These are phyloP conservation scores for Aureobasidium sp. DNA, from an alignment of 2,329 filamentous ascomycete species.

Conservation along the genomic window DNA sequence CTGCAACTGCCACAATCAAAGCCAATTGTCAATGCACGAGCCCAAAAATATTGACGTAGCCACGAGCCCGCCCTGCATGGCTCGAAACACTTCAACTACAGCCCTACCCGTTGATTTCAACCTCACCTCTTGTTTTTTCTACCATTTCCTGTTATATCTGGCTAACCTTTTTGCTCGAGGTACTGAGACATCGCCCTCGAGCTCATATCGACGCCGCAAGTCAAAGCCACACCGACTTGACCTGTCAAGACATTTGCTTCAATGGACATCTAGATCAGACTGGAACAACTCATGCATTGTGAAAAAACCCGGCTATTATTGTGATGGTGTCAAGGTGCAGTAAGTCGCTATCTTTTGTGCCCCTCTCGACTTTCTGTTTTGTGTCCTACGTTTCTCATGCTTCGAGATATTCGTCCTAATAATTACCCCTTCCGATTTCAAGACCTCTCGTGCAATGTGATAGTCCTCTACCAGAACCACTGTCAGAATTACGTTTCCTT, in stretches of 20 bases:
- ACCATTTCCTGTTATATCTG: not conserved
- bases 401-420: too few relatives aligned
- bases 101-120: not conserved
- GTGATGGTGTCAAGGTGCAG: too few relatives aligned
- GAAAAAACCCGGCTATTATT: too few relatives aligned
- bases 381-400: too few relatives aligned
- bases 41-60: slow-evolving; percentile 17
- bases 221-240: not conserved
- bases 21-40: slow-evolving; percentile 16
- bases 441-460: too few relatives aligned
- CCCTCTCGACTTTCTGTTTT: too few relatives aligned
- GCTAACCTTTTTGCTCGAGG: too few relatives aligned
- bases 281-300: not conserved
- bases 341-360: too few relatives aligned
- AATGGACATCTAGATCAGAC: not conserved
- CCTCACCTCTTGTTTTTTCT: not conserved
- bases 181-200: not conserved
- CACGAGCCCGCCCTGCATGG: not conserved
- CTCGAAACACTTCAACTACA: not conserved
- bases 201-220: not conserved
- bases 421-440: too few relatives aligned
- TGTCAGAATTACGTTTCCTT: too few relatives aligned
- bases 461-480: too few relatives aligned
- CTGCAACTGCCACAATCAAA: slow-evolving; percentile 17
- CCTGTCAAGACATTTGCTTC: not conserved